Evolutionary conservation across 345 rosid genomes (phyloP).

Genomic region (Orychophragmus violaceus): DNA sequence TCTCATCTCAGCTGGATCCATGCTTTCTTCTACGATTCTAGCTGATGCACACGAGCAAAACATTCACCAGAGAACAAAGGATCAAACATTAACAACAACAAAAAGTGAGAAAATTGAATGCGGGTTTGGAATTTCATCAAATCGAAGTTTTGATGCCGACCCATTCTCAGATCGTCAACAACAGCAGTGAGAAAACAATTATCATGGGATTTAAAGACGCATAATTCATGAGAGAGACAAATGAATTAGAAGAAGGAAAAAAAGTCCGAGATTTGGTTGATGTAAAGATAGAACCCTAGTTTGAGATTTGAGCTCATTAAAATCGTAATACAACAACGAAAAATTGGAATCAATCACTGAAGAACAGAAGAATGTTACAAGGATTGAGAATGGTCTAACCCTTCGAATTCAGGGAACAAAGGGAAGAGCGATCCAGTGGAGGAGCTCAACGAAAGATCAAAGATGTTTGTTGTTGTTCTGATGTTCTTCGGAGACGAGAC

Average conservation of each 20-base stretch:
- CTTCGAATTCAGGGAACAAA: not conserved
- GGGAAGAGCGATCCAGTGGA: not conserved
- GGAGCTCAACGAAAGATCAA: not conserved
- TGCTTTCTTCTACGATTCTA: conserved; percentile 26
- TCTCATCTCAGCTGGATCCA: conserved; percentile 73
- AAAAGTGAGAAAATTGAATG: not conserved
- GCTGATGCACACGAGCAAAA: not conserved
- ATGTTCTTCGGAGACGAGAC: not conserved
- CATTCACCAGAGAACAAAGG: conserved; percentile 8
- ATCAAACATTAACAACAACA: not conserved
- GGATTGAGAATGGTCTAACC: conserved; percentile 18
- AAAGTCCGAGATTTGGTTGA: not conserved
- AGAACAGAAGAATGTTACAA: not conserved
- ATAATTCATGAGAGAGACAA: too few species aligned
- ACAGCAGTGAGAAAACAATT: not conserved
- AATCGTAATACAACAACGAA: not conserved
- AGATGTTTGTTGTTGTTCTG: too few species aligned
- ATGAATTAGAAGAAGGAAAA: not conserved
- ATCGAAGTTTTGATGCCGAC: too few species aligned
- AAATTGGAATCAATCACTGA: not conserved
- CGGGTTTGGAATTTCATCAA: too few species aligned
- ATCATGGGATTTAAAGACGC: not conserved
- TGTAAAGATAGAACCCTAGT: conserved; percentile 19
- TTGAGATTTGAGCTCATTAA: not conserved
- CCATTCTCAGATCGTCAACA: conserved; percentile 16